Base-by-base conservation (phyloP, 495 filamentous ascomycete species). In the Podospora comata region DNA sequence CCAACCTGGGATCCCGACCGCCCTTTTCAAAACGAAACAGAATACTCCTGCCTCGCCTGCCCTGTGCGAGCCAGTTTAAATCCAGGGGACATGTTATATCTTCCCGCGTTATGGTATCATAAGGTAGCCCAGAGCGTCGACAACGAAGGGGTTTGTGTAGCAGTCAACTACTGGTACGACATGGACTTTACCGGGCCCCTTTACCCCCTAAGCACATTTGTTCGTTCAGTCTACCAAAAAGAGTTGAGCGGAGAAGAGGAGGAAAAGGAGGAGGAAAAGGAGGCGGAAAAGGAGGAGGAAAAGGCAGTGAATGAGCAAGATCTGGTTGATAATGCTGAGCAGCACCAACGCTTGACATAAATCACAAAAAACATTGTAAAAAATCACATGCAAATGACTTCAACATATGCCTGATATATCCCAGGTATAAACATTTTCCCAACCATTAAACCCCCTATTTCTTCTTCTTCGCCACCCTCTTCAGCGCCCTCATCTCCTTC, bases 401-500 rank as follows among this genome's bases (percentile, higher is more conserved):
- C 9, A 48, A 48, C 2, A 58, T 58, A 58, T 58, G 23, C 54
- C 54, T 9, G 9, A 11, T 16, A 48, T 48, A 13, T 13, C 9
- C 39, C 39, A 48, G 39, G 39, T 48, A 48, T 48, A 48, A 18
- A 48, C 39, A 48, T 48, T 48, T 16, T 16, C 39, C 39, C 39
- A 48, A 48, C 39, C 39, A 48, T 13, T 48, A 48, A 13, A 48
- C 39, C 39, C 15, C 9, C 30, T 74, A 73, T 70, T 78, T 79
- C 75, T 77, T 80, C 69, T 77, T 73, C 69, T 80, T 80, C n/a
- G 81, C 66, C 65, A 83, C 74, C 73, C 95, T 88, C 86, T 97
- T 99, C 80, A 91, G 84, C 16, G 90, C 96, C 75, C 95, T 86
- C 64, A 94, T 87, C 84, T 99, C 95, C 89, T 99, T 99, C 88